Evolutionary conservation across 331 rosid species (phyloP), one percentile per base, ranked within the genome.

Genomic region (Saraca asoca): DNA sequence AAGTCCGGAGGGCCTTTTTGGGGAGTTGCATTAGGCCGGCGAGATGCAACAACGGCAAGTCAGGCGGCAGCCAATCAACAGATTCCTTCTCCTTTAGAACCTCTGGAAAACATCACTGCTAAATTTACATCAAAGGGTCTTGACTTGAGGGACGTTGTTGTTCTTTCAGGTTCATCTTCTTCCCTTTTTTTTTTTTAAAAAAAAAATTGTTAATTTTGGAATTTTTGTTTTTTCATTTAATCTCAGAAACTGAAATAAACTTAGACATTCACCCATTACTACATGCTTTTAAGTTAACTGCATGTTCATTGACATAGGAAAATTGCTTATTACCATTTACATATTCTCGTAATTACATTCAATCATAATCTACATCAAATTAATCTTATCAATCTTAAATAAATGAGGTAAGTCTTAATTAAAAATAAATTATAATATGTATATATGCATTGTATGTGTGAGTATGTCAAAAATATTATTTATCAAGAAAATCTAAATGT

Each of bases 111-210:
- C 7, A 89, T 82, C 54, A 75, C 74, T 9, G 81, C 81, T 8
- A 89, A 89, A 72, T 89, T 89, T 72, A 58, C 79, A 37, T 69
- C 87, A 9, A 89, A 89, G 78, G 91, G 95, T 34, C 91, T 87
- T 19, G 79, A 87, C 51, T 15, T 85, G 49, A 85, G 53, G 63
- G 96, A 87, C 62, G 86, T 82, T 58, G 89, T 83, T 12, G 85
- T 65, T 58, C 96, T 89, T 67, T 89, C 96, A 75, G 96, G 95
- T 88, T 55, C 19, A 43, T 72, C 7, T 12, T 54, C 46, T 5
- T 16, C 33, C 5, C 5, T 18, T 2, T 39, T 7, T 15, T 29
- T 65, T 16, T 12, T 9, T 6, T 5, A 54, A 13, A 24, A 16
- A 13, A 5, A 45, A 10, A 44, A 16, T 35, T 0, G 5, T 17